Evolutionary conservation across 2,329 filamentous ascomycete species (phyloP), one percentile per base, ranked within the genome.

Genomic region (Claviceps sorghi): DNA sequence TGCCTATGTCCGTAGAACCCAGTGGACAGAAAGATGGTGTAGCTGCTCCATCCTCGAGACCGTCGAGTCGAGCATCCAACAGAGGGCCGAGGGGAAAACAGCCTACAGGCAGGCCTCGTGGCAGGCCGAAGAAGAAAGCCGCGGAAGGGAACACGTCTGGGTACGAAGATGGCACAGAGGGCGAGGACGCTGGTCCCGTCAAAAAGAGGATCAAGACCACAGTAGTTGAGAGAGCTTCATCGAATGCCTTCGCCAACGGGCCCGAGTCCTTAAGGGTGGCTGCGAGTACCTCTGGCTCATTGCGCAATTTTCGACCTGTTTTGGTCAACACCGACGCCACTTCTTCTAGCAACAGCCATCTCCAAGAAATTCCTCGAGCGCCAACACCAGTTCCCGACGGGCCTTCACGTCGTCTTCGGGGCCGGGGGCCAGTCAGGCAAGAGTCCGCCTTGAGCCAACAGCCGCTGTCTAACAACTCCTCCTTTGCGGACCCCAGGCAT

Each of bases 191-290:
- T n/a, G 74, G 67, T 6, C 67, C 67, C 6, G 58, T 72, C 2
- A 74, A 74, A 56, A 96, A 95, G 69, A 79, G 90, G 60, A 89
- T 83, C 36, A 93, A 88, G 62, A 79, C 84, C 26, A 88, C 81
- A 21, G 79, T 84, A 62, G 79, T 83, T 13, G 80, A 86, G 44
- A 51, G 22, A 69, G 81, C 81, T n/a, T 82, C 83, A 49, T 84
- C 80, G 58, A 79, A 76, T 56, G 80, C 79, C 22, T 86, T 96
- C 60, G 86, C 84, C 50, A 76, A 79, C 41, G 82, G 82, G 32
- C 79, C 82, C 10, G 88, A 93, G 48, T 94, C 88, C 3, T 73
- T 97, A 29, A 80, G 90, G 48, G 88, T 95, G n/a, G 84, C 87
- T 55, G 91, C 91, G 47, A 95, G 88, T 64, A 95, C 87, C 17